Percentiles rank a stretch among this genome's conserved stretches.
Evolutionary conservation across 2,329 filamentous ascomycete species (phyloP).

Genomic region (Dendryphion nanum): DNA sequence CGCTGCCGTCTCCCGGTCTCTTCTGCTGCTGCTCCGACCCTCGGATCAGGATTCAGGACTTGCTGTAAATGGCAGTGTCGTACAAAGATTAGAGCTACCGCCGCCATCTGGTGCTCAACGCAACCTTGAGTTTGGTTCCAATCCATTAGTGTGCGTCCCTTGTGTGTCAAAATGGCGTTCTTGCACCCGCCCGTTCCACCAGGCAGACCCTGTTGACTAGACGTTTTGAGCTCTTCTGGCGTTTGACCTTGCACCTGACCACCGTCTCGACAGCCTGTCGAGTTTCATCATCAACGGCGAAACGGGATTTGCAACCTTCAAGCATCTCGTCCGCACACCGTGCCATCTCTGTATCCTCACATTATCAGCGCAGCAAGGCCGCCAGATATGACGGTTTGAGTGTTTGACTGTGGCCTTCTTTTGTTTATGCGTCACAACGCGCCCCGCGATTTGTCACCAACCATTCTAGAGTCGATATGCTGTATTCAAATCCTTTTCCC

Average conservation of each 20-base stretch:
- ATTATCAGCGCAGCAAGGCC: too few relatives aligned
- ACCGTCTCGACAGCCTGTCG: conserved; percentile 6
- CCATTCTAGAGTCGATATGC: too few relatives aligned
- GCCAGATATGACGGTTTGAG: too few relatives aligned
- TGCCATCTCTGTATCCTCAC: too few relatives aligned
- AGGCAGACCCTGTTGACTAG: conserved; percentile 12
- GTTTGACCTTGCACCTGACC: conserved; percentile 11
- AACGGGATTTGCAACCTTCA: too few relatives aligned
- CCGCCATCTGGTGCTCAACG: conserved; percentile 27
- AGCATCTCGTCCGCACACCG: too few relatives aligned
- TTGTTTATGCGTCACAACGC: too few relatives aligned
- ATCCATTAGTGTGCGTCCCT: conserved; percentile 12
- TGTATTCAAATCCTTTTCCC: too few relatives aligned
- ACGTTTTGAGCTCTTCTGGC: conserved; percentile 15
- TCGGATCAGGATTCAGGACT: background rate
- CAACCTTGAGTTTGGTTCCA: conserved; percentile 21
- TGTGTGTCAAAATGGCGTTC: conserved; percentile 6
- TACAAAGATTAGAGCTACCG: conserved; percentile 26
- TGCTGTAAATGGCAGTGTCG: conserved; percentile 21
- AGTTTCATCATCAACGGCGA: conserved; percentile 2
- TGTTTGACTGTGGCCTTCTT: too few relatives aligned
- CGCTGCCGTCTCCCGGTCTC: too few relatives aligned
- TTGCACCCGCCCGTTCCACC: conserved; percentile 9
- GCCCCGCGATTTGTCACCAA: too few relatives aligned
- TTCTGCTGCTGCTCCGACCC: too few relatives aligned